Base-by-base conservation (phyloP, 2,329 filamentous ascomycete genomes). In the Leptosphaerulina australis region DNA sequence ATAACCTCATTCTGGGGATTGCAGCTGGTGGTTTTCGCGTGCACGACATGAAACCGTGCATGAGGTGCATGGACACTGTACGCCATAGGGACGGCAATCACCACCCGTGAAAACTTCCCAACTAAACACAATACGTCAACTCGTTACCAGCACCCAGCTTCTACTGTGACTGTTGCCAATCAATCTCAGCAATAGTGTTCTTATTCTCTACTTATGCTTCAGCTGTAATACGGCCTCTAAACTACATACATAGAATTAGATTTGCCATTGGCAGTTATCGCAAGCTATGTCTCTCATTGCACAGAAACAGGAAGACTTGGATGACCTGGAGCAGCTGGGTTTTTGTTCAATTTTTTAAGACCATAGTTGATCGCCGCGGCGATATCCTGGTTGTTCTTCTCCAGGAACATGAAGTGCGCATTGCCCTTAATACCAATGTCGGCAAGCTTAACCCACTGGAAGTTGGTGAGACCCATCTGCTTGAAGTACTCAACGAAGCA, bases 351-450 rank as follows among this genome's bases (percentile, higher is more conserved):
- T 17, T 30, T 33, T 1, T 2, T 18, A 3, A 59, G 50, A 37
- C 48, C 35, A 20, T 35, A 25, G 31, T 55, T 50, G 15, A 59
- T 57, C 18, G 39, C 51, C 26, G 54, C 54, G 2, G 76, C 77
- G 44, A 82, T 71, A 0, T 71, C 59, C 24, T 74, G 55, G 49
- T 76, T 82, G 58, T 84, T 83, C 58, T 69, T 74, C 68, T 83
- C 81, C 25, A 83, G 59, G 35, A 81, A 81, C 68, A 79, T 74
- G 50, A 84, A 74, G 58, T 83, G 82, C 0, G 80, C 81, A 50
- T 85, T 85, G 0, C 83, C 83, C 17, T 68, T 62, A 1, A 84
- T 76, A 0, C 74, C 74, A 1, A 69, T 47, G 0, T 78, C 64
- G 0, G 70, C 74, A 34, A 85, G 69, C 39, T 74, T 67, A 26